Conservation (phyloP, 805 yeast species). For the Pichia californica region DNA sequence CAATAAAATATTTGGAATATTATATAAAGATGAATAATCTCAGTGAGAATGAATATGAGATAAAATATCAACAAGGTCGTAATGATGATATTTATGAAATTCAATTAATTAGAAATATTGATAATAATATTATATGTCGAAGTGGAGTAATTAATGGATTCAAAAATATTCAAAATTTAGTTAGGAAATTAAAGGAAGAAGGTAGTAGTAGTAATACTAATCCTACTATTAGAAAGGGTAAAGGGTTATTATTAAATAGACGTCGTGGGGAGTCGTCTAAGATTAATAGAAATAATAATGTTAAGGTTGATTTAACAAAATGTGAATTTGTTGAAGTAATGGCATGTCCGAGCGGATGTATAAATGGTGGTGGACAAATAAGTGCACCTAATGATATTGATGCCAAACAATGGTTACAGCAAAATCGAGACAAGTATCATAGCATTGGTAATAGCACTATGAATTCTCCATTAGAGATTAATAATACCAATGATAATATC, state of each 20-base stretch:
- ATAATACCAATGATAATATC: too few relatives aligned
- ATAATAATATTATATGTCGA: conserved; percentile 39
- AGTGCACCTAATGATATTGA: conserved; percentile 35
- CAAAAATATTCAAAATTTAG: conserved; percentile 88
- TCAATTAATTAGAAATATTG: conserved; percentile 36
- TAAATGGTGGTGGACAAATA: conserved; percentile 94
- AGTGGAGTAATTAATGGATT: conserved; percentile 82
- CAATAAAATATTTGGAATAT: conserved; percentile 52
- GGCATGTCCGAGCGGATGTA: conserved; percentile 99
- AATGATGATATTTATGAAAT: conserved; percentile 74
- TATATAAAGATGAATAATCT: conserved; percentile 5
- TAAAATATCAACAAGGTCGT: conserved; percentile 51
- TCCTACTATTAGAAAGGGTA: background rate
- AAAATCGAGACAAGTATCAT: background rate
- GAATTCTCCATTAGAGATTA: too few relatives aligned
- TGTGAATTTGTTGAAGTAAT: conserved; percentile 87
- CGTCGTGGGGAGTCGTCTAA: background rate
- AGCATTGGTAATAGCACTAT: too few relatives aligned
- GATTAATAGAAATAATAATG: background rate
- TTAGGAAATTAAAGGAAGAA: conserved; percentile 61
- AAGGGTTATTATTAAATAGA: conserved; percentile 17
- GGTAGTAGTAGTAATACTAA: too few relatives aligned
- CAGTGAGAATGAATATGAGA: conserved; percentile 14
- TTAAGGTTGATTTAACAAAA: conserved; percentile 49
- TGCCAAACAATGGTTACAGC: background rate